Percentiles rank a stretch among this genome's conserved stretches.
These are phyloP conservation scores for Diaporthe citrichinensis DNA, from an alignment of 2,329 filamentous ascomycete genomes.

Conservation along the genomic window DNA sequence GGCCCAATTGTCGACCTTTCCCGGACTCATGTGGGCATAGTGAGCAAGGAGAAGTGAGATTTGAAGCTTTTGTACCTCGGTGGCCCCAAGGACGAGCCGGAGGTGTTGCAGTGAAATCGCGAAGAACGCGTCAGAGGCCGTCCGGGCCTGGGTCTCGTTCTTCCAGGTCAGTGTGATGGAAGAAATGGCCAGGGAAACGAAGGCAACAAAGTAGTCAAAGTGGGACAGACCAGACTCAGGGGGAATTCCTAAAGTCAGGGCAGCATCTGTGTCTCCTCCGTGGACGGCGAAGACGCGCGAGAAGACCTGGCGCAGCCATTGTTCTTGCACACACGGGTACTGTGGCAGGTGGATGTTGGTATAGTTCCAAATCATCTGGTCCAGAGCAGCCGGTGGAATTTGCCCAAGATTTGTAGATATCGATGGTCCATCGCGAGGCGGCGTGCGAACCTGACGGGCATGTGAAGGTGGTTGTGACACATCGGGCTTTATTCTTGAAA, in stretches of 20 bases:
- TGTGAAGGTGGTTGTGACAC: background rate
- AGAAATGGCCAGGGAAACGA: conserved; percentile 27
- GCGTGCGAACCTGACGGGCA: conserved; percentile 15
- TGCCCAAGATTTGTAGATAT: conserved; percentile 31
- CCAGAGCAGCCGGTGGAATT: conserved; percentile 30
- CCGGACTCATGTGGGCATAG: conserved; percentile 32
- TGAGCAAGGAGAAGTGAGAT: conserved; percentile 26
- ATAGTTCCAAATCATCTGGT: conserved; percentile 34
- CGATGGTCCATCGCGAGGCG: conserved; percentile 26
- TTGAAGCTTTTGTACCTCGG: conserved; percentile 32
- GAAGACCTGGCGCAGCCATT: conserved; percentile 34
- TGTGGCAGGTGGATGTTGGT: conserved; percentile 34
- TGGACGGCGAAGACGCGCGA: conserved; percentile 3
- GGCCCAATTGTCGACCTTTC: conserved; percentile 32
- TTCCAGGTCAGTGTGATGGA: conserved; percentile 37
- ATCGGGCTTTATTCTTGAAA: conserved; percentile 26
- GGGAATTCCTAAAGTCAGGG: conserved; percentile 20
- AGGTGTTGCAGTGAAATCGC: conserved; percentile 33
- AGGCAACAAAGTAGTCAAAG: conserved; percentile 35
- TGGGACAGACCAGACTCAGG: conserved; percentile 30
- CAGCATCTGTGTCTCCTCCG: conserved; percentile 33
- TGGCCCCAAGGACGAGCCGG: conserved; percentile 13
- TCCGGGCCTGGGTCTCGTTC: conserved; percentile 30
- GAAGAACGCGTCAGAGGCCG: conserved; percentile 31
- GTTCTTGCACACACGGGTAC: conserved; percentile 34